A percentile compares a stretch with the other conserved stretches of the same genome.
These are phyloP conservation scores for Phragmites australis DNA, from an alignment of 176 grass and related monocot species.

Conservation along the genomic window DNA sequence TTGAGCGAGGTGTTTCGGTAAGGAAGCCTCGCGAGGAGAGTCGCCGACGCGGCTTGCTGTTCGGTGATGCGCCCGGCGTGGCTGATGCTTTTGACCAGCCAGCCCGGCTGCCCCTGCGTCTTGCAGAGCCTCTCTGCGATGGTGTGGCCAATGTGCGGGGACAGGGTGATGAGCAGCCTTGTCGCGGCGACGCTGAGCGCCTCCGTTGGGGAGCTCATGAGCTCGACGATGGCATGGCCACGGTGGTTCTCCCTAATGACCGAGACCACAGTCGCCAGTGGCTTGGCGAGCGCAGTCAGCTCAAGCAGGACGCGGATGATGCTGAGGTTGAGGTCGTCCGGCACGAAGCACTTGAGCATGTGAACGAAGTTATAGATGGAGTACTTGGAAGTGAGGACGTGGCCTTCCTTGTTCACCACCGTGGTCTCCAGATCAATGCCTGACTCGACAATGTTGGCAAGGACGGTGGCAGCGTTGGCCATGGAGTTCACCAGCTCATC, in stretches of 20 bases:
- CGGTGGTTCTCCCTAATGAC: slow-evolving; percentile 65
- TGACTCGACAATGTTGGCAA: slow-evolving; percentile 71
- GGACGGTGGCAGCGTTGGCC: slow-evolving; percentile 53
- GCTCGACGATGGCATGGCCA: slow-evolving; percentile 55
- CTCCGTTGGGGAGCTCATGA: slow-evolving; percentile 53
- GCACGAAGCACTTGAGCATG: slow-evolving; percentile 75
- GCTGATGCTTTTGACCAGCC: slow-evolving; percentile 56
- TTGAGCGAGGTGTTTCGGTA: slow-evolving; percentile 78
- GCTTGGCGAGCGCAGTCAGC: slow-evolving; percentile 47
- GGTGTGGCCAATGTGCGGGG: slow-evolving; percentile 67
- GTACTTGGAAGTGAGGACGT: slow-evolving; percentile 80
- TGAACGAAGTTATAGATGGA: slow-evolving; percentile 78
- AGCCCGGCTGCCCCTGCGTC: slow-evolving; percentile 61
- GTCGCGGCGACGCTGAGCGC: slow-evolving; percentile 51
- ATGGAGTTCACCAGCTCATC: slow-evolving; percentile 54
- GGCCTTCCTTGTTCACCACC: slow-evolving; percentile 86
- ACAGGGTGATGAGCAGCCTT: slow-evolving; percentile 66
- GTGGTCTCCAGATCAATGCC: slow-evolving; percentile 61
- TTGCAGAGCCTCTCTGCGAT: slow-evolving; percentile 78
- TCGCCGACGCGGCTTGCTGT: slow-evolving; percentile 54
- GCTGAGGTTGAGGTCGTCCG: slow-evolving; percentile 65
- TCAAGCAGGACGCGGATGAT: slow-evolving; percentile 63
- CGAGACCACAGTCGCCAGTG: slow-evolving; percentile 51
- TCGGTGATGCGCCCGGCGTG: slow-evolving; percentile 47
- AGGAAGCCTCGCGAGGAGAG: slow-evolving; percentile 68